Percentiles rank a stretch among this genome's conserved stretches.
phyloP scores from a whole-genome alignment of 345 rosid species.

The Populus deltoides region DNA sequence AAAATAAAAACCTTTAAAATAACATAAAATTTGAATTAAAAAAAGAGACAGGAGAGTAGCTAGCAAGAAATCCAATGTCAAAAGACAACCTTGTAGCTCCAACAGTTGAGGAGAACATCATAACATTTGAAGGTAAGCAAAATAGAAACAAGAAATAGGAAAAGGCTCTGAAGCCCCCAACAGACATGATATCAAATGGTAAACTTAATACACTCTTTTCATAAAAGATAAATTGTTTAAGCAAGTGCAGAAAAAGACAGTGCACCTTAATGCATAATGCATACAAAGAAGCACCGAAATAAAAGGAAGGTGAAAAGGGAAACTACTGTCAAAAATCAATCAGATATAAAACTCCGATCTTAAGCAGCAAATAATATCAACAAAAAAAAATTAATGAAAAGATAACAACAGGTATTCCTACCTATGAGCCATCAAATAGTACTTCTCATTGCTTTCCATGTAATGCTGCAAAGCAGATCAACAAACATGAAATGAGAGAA shows the following conservation, averaged over 20 bases:
- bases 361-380: neutral
- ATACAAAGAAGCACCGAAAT: neutral
- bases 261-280: neutral
- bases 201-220: neutral
- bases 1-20: neutral
- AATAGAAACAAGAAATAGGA: neutral
- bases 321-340: neutral
- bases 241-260: neutral
- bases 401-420: conserved; percentile 14
- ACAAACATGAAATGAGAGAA: conserved; percentile 5
- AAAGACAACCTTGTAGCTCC: neutral
- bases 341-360: neutral
- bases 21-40: neutral
- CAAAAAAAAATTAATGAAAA: conserved; percentile 4
- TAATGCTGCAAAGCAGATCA: conserved; percentile 63
- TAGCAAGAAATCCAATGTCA: neutral
- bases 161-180: neutral
- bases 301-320: neutral
- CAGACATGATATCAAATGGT: neutral
- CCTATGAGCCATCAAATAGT: conserved; percentile 98
- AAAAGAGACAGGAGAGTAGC: neutral
- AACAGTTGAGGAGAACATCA: neutral
- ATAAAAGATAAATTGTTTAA: neutral
- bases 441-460: conserved; percentile 92
- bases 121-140: neutral